Percentiles rank a stretch among this genome's conserved stretches.
These are phyloP conservation scores for Ceratocystis diversiconidia DNA, from an alignment of 2,329 filamentous ascomycete species.

Conservation along the genomic window DNA sequence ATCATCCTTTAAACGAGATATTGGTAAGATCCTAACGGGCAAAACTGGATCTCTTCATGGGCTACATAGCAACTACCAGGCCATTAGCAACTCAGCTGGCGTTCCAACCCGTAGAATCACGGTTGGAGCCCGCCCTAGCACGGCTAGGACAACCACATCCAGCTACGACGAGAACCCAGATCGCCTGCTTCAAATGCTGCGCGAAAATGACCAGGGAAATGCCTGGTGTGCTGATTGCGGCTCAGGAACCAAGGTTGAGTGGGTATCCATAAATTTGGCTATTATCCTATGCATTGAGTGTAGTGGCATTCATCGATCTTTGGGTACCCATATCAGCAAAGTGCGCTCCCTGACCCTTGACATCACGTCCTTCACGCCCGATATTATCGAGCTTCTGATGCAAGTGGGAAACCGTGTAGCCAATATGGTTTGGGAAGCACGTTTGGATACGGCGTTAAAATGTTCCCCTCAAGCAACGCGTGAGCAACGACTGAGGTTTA, in stretches of 20 bases:
- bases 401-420: constrained; percentile 87
- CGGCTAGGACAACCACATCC: constrained; percentile 53
- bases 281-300: constrained; percentile 97
- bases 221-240: constrained; percentile 89
- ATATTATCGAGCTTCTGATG: constrained; percentile 87
- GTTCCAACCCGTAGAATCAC: constrained; percentile 74
- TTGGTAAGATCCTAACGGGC: constrained; percentile 82
- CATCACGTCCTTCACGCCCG: constrained; percentile 88
- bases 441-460: constrained; percentile 58
- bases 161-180: constrained; percentile 71
- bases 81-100: constrained; percentile 33
- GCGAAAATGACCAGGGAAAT: constrained; percentile 85
- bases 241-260: constrained; percentile 84
- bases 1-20: constrained; percentile 60
- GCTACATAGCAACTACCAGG: constrained; percentile 36
- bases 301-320: constrained; percentile 87
- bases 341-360: constrained; percentile 89
- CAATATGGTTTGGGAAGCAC: constrained; percentile 94
- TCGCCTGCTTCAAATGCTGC: constrained; percentile 71
- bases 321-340: constrained; percentile 96
- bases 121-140: constrained; percentile 71
- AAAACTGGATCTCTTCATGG: constrained; percentile 63
- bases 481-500: constrained; percentile 86
- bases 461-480: constrained; percentile 64
- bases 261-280: constrained; percentile 95